These are phyloP conservation scores for Rhizopus stolonifer DNA, from an alignment of 371 early-diverging fungal genomes.

Conservation along the genomic window DNA sequence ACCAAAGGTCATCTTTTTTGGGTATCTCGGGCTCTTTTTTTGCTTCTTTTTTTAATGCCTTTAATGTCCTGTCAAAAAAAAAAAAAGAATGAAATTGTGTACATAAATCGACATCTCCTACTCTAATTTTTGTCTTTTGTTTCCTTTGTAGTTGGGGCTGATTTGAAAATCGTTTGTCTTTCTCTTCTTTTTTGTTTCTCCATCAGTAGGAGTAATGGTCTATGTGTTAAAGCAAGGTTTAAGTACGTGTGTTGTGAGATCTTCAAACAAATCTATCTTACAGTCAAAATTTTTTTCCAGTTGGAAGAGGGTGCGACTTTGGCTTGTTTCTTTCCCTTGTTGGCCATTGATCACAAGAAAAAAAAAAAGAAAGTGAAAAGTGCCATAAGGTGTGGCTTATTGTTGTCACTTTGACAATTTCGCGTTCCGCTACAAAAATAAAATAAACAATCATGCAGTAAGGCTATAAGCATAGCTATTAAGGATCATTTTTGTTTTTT, in stretches of 20 bases:
- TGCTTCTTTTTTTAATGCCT: conserved; percentile 1
- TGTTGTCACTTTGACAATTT: too few relatives aligned
- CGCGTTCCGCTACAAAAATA: too few relatives aligned
- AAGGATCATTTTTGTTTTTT: background rate
- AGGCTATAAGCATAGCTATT: background rate
- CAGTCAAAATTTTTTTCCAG: conserved; percentile 52
- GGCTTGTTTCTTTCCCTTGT: conserved; percentile 21
- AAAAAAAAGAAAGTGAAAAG: background rate
- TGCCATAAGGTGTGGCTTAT: too few relatives aligned
- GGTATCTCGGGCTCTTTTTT: conserved; percentile 20
- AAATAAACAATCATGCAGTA: background rate
- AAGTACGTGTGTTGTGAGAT: too few relatives aligned
- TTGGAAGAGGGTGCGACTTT: conserved; percentile 47
- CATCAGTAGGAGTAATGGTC: conserved; percentile 13
- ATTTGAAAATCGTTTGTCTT: conserved; percentile 16
- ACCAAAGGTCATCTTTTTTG: conserved; percentile 57
- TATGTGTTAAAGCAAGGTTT: background rate
- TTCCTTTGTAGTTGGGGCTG: conserved; percentile 27
- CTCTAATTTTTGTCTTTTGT: conserved; percentile 26
- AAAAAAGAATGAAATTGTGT: background rate
- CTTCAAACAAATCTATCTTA: too few relatives aligned
- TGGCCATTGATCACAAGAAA: background rate
- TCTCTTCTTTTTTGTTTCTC: conserved; percentile 22
- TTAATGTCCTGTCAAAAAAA: conserved; percentile 8
- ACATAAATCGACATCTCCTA: conserved; percentile 4